phyloP scores from a whole-genome alignment of 2,329 filamentous ascomycete species.

The Colletotrichum sidae region DNA sequence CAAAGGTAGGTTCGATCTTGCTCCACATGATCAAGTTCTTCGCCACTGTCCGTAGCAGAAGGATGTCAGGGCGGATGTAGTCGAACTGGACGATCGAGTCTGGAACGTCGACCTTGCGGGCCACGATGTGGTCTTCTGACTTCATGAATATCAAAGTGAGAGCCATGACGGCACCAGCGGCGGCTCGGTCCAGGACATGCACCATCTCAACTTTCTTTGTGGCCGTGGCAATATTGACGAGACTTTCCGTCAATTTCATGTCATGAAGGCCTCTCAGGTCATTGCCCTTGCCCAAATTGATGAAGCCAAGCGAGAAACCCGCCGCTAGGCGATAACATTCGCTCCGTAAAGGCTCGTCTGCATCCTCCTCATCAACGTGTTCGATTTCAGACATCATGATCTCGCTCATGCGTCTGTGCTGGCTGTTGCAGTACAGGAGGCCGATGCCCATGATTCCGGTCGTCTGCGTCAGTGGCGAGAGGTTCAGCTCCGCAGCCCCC shows the following conservation, averaged over 20 bases:
- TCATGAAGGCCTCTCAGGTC: slow-evolving; percentile 91
- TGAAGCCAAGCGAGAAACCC: slow-evolving; percentile 91
- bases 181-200: slow-evolving; percentile 92
- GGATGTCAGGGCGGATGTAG: slow-evolving; percentile 92
- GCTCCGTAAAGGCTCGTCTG: slow-evolving; percentile 87
- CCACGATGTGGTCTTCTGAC: slow-evolving; percentile 87
- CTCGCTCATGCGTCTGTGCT: slow-evolving; percentile 98
- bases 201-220: slow-evolving; percentile 93
- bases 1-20: slow-evolving; percentile 76
- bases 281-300: slow-evolving; percentile 92
- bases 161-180: slow-evolving; percentile 91
- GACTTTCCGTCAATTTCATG: slow-evolving; percentile 90
- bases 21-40: slow-evolving; percentile 96
- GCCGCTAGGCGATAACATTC: slow-evolving; percentile 97
- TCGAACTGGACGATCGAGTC: slow-evolving; percentile 93
- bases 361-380: slow-evolving; percentile 81
- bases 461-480: slow-evolving; percentile 93
- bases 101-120: slow-evolving; percentile 92
- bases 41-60: slow-evolving; percentile 88
- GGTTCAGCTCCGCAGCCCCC: slow-evolving; percentile 92
- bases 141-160: slow-evolving; percentile 97
- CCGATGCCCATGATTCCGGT: slow-evolving; percentile 98
- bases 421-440: slow-evolving; percentile 91
- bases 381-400: slow-evolving; percentile 99
- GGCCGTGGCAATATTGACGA: slow-evolving; percentile 86